Conservation (phyloP, 1,139 yeast species). For the Pichia norvegensis region DNA sequence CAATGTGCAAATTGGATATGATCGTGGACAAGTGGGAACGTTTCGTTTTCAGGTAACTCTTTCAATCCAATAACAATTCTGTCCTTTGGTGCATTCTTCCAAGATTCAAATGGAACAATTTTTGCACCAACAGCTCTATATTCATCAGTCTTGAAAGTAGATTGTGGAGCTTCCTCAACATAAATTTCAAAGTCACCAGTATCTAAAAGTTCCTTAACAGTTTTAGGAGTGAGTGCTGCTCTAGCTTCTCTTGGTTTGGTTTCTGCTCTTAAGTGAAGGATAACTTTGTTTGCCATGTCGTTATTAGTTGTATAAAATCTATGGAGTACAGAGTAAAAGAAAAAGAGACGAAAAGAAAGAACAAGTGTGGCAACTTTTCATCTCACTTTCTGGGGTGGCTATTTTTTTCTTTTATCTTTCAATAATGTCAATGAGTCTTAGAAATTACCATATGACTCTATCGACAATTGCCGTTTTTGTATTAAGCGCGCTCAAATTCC, state of each 20-base stretch:
- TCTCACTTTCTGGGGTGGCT: no score
- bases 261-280: slow-evolving; percentile 84
- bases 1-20: slow-evolving; percentile 99
- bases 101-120: slow-evolving; percentile 86
- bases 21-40: slow-evolving; percentile 88
- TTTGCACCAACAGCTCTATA: slow-evolving; percentile 75
- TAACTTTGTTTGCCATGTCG: slow-evolving; percentile 33
- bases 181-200: slow-evolving; percentile 76
- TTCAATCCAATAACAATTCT: slow-evolving; percentile 88
- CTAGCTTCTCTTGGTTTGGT: slow-evolving; percentile 96
- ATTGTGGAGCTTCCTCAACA: slow-evolving; percentile 82
- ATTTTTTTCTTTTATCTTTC: neutral
- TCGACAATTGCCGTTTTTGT: neutral
- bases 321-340: neutral
- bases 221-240: slow-evolving; percentile 90
- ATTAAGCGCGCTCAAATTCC: neutral
- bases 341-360: neutral
- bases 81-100: slow-evolving; percentile 86
- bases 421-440: no score
- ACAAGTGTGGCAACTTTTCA: neutral
- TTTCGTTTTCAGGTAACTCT: slow-evolving; percentile 93
- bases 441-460: neutral
- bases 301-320: neutral
- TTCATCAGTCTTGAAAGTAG: slow-evolving; percentile 69
- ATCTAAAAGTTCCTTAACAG: slow-evolving; percentile 73